Evolutionary conservation across 768 basidiomycete genomes (phyloP).

Genomic region (Termitomyces sp.): DNA sequence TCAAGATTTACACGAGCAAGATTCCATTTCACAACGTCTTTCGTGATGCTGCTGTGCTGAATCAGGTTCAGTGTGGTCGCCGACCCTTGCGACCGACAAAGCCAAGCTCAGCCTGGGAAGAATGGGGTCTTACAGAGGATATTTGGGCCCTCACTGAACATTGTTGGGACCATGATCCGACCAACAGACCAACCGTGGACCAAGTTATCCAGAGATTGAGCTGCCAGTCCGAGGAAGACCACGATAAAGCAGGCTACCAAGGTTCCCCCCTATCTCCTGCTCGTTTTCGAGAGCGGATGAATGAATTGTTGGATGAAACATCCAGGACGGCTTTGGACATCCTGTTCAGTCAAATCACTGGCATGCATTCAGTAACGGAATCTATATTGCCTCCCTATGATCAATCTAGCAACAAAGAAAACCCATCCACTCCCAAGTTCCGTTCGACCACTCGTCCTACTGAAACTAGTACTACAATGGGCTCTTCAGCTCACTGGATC

Average conservation of each 20-base stretch:
- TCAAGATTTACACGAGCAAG: constrained; percentile 1
- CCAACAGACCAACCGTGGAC: neutral
- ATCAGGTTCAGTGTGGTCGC: neutral
- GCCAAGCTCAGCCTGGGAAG: neutral
- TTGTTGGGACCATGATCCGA: neutral
- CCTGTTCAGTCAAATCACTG: no score
- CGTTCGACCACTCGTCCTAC: no score
- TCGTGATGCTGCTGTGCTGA: neutral
- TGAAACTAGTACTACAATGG: no score
- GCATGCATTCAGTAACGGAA: no score
- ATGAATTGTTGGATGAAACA: neutral
- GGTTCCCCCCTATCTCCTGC: neutral
- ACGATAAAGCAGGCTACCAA: neutral
- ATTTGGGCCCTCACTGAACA: constrained; percentile 2
- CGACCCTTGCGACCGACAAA: neutral
- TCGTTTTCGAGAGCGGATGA: neutral
- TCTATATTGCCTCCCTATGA: no score
- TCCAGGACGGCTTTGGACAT: no score
- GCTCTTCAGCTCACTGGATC: no score
- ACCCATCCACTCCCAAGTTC: no score
- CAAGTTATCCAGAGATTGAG: neutral
- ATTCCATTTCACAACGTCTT: neutral
- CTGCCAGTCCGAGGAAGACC: neutral
- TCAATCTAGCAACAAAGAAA: no score
- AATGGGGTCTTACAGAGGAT: neutral